Base-by-base conservation (phyloP, 2,329 filamentous ascomycete species). In the Nakataea oryzae region DNA sequence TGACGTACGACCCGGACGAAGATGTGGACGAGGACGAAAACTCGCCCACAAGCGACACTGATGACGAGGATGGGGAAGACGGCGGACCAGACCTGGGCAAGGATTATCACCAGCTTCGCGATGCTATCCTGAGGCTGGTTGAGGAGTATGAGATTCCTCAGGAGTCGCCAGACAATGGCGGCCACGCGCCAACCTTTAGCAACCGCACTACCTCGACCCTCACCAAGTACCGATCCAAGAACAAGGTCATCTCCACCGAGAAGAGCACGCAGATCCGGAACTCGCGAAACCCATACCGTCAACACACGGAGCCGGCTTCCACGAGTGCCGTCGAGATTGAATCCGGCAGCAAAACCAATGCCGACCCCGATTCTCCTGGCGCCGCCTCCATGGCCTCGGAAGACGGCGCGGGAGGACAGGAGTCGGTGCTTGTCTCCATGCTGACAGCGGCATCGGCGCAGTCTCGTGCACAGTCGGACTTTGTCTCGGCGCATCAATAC, bases 81-180 rank as follows among this genome's bases (percentile, higher is more conserved):
- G 80, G 83, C 57, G 77, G 79, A 3, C 79, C 83, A 0, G 89
- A 90, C 61, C 77, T 91, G 3, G 86, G 90, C 71, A 90, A 89
- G 67, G 89, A 92, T 69, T 92, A 93, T 67, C 89, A 92, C 69
- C 88, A 90, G 65, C 75, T 96, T 4, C 87, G 93, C 63, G 87
- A 91, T 64, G 90, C 90, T 0, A 90, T 96, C 61, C 76, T 91
- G 63, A 92, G 89, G 70, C 79, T 96, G 5, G 88, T 95, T 0
- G 85, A 91, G 69, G 90, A 96, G 65, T 93, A 89, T 64, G 90
- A 95, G 69, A 89, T 92, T 56, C 87, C 89, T 0, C 85, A 88
- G 61, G 83, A 87, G 57, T 80, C 81, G 5, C 50, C 60, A 26
- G 54, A 24, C 28, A 82, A 84, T 59, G 81, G 79, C 32, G 78